Percentiles rank a stretch among this genome's conserved stretches.
Conservation (phyloP, 352 stramenopile genomes). For the Globisporangium heterothallicum region DNA sequence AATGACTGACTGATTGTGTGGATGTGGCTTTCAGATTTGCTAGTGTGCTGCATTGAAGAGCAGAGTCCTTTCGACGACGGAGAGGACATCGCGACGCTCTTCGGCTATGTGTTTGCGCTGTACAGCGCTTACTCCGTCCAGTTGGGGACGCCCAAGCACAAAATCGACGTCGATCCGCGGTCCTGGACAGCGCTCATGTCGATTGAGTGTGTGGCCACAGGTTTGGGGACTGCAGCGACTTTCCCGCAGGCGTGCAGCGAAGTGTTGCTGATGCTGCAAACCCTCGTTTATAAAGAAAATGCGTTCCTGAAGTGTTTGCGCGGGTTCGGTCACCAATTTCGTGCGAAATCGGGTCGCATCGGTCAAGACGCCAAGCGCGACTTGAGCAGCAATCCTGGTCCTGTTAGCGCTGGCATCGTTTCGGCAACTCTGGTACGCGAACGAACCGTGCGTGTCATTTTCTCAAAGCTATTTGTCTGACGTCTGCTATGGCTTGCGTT, state of each 20-base stretch:
- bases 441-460: no score
- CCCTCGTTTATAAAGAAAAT: constrained; percentile 38
- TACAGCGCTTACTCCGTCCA: constrained; percentile 66
- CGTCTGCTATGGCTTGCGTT: not conserved
- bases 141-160: constrained; percentile 46
- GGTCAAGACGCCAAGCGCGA: not conserved
- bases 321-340: constrained; percentile 24
- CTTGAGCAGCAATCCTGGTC: not conserved
- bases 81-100: constrained; percentile 17
- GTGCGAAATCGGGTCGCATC: not conserved
- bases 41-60: constrained; percentile 34
- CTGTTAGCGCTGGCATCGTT: not conserved
- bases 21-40: constrained; percentile 19
- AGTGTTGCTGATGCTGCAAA: constrained; percentile 42
- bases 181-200: constrained; percentile 36
- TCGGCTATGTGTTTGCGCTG: constrained; percentile 49
- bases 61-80: constrained; percentile 17
- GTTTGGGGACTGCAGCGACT: constrained; percentile 10
- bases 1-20: not conserved
- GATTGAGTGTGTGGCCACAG: constrained; percentile 26
- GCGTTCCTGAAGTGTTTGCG: constrained; percentile 64
- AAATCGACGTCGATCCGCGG: constrained; percentile 50
- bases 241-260: constrained; percentile 27
- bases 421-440: no score
- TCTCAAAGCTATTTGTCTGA: not conserved